Base-by-base conservation (phyloP, 495 filamentous ascomycete genomes). In the Trichoderma asperelloides region DNA sequence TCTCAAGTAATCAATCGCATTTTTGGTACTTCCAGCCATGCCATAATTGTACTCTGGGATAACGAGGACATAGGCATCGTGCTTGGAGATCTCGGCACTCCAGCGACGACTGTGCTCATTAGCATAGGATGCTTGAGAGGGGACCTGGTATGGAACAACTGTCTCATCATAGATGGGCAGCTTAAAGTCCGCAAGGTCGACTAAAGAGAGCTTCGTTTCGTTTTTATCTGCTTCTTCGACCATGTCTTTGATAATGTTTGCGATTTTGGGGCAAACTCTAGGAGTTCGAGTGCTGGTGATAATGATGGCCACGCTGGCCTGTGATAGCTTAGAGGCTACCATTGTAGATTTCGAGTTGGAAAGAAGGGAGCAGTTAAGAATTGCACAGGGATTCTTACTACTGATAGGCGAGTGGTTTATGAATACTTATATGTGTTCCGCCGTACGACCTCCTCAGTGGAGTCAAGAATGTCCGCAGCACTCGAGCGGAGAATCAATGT, bases 1-100 rank as follows among this genome's bases (percentile, higher is more conserved):
- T 43, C 76, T 75, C 0, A 88, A 77, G 70, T 86, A 87, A 70
- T 88, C 86, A 60, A 88, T 80, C 16, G 86, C 86, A 70, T 87
- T 87, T 75, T 88, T 88, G 49, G 85, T 68, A 30, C 78, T 80
- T 0, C 84, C 85, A 0, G 85, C 78, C 55, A 83, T 76, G 33
- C 69, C 65, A 66, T 74, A 75, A 72, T 79, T 79, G 68, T 79
- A 79, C 74, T 79, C 78, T 13, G 78, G 82, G 15, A 80, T 80
- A 18, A 88, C 80, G 67, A 90, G 83, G 65, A 89, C 77, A 71
- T 89, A 86, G 0, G 73, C 84, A 63, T 78, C 78, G 68, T 81
- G 76, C 25, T 72, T 69, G 0, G 73, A 68, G 62, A 87, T 83
- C 49, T 81, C 76, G 7, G 70, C 62, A 25, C 79, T 83, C 85